Evolutionary conservation across 768 basidiomycete species (phyloP), one percentile per base, ranked within the genome.

Genomic region (Amanita subjunquillea): DNA sequence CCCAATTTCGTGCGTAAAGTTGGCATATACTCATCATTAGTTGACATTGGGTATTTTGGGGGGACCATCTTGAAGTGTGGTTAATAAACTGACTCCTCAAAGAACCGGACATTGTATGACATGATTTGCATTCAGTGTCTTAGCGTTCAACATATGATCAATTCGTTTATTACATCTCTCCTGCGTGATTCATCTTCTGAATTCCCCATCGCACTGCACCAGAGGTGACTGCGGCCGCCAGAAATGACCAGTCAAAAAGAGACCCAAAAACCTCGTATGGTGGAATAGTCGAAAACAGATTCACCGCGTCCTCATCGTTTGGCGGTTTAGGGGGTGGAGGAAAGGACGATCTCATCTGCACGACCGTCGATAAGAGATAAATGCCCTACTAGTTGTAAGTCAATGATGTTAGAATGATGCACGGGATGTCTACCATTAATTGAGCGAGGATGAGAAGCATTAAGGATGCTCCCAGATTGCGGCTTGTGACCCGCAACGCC

Each of bases 331-430:
- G 64, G 1, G 81, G 78, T 0, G 82, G 81, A 2, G 90, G 90
- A 64, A 92, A 90, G 9, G 84, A 83, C 25, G 83, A 81, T 38
- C 89, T 83, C 43, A 92, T 73, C 63, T 92, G 90, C 10, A 91
- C 82, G 45, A 91, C 69, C 0, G 88, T 91, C 3, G 87, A 83
- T 27, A 92, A 77, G 34, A 91, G 77, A 62, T 92, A 92, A 40
- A 87, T 85, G 9, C 84, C 86, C 89, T 91, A 57, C 25, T n/a
- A 51, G 43, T 25, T 34, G 15, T 9, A 29, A 30, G 36, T 45
- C 37, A 39, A 32, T 56, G 42, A 34, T 48, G 37, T 9, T 22
- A 17, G 15, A 36, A 57, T 44, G 55, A 29, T 36, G 22, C 41
- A 22, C 12, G 51, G 55, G 42, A 36, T 12, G 60, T 73, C 32